Evolutionary conservation across 176 grass and related monocot genomes (phyloP), one percentile per base, ranked within the genome.

Genomic region (Poa annua): DNA sequence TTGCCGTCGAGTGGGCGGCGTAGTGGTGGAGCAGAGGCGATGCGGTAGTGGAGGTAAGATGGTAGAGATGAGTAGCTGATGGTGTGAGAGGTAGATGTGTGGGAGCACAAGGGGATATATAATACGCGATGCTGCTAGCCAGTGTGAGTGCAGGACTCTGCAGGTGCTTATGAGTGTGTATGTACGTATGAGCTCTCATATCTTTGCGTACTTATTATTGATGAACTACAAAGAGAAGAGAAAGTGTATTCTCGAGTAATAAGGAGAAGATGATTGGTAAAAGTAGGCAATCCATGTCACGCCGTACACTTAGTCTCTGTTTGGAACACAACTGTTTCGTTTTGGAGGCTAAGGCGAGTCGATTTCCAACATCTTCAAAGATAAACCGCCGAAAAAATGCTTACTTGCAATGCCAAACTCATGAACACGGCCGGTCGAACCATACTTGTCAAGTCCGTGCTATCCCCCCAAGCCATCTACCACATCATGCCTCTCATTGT

Each of bases 71-170:
- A 49, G 68, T 59, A 74, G 83, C 39, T 22, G 74, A 24, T 41
- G 8, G 44, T 60, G 68, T 66, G 88, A 84, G 64, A 17, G 39
- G 15, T 17, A 64, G 26, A 86, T 90, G 80, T 44, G 88, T 52
- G 88, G 71, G 67, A 80, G 80, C 88, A 69, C 88, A 80, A 75
- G 75, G 77, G 57, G 67, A 69, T 85, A 85, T 85, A 86, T 83
- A 86, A 70, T 76, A 88, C 81, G 7, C 33, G 49, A 49, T 65
- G 33, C 8, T 36, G 66, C 86, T 22, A 32, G 36, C 69, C 33
- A 75, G 7, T 19, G 70, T 49, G 69, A 54, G 22, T 73, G 3
- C 15, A 61, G 21, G 36, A 50, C 38, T 41, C 38, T 41, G 41
- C 41, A 42, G 41, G 41, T 42, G 39, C 25, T 34, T 22, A 67